Evolutionary conservation across 2,329 filamentous ascomycete species (phyloP).

Genomic region (Uncinocarpus reesii): DNA sequence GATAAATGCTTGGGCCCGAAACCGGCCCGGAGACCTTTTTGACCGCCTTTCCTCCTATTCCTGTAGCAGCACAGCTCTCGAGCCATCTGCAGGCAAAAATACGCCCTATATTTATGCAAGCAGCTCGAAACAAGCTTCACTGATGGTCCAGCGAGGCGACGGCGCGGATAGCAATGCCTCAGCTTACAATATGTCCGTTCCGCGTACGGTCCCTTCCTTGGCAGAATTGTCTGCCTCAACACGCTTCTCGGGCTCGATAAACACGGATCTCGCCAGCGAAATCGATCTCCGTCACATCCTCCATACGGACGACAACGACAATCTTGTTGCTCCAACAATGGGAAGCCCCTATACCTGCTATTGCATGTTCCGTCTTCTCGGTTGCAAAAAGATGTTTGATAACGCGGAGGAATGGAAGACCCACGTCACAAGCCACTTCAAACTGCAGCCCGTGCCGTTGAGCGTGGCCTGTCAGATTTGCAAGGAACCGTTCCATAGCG

Average conservation of each 20-base stretch:
- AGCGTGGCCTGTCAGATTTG: conserved; percentile 39
- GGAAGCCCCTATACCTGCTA: conserved; percentile 2
- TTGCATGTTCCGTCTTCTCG: conserved; percentile 39
- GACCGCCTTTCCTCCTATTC: conserved; percentile 17
- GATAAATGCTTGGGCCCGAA: conserved; percentile 21
- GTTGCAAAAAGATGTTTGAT: conserved; percentile 34
- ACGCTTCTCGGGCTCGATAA: conserved; percentile 24
- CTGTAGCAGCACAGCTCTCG: background rate
- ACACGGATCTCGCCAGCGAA: conserved; percentile 22
- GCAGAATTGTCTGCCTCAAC: conserved; percentile 26
- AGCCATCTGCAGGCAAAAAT: background rate
- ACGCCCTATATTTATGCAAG: background rate
- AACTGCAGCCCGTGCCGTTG: conserved; percentile 31
- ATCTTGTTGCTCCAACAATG: conserved; percentile 22
- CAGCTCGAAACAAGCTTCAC: conserved; percentile 5
- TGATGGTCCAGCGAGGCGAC: conserved; percentile 9
- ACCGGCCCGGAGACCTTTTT: conserved; percentile 16
- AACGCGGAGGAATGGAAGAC: conserved; percentile 33
- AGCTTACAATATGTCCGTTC: conserved; percentile 17
- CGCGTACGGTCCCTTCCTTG: conserved; percentile 25
- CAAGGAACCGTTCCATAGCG: conserved; percentile 18
- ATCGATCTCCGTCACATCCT: conserved; percentile 22
- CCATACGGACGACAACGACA: conserved; percentile 24
- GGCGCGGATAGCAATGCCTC: conserved; percentile 3
- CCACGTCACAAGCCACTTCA: conserved; percentile 39